Conservation (phyloP, 768 basidiomycete genomes). For the Lentinula sp. region DNA sequence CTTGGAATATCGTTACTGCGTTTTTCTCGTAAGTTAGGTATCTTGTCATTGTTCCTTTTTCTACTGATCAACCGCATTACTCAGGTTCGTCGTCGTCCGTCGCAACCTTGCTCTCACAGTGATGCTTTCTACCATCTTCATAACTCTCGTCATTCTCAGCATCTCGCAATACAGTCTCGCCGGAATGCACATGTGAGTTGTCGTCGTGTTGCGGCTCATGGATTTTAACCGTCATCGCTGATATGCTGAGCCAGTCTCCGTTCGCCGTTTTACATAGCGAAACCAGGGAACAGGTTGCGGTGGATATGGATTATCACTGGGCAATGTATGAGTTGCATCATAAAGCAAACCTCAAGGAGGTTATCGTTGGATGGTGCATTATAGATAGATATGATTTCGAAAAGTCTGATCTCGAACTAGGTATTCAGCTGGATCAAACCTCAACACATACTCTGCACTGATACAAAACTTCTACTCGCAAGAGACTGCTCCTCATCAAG, state of each 20-base stretch:
- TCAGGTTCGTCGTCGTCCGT: neutral
- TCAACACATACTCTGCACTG: slow-evolving; percentile 93
- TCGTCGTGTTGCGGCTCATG: neutral
- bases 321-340: slow-evolving; percentile 88
- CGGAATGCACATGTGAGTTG: slow-evolving; percentile 12
- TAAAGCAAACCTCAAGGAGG: slow-evolving; percentile 78
- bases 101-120: slow-evolving; percentile 1
- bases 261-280: slow-evolving; percentile 94
- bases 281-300: slow-evolving; percentile 87
- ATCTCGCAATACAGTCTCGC: slow-evolving; percentile 14
- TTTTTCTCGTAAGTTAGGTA: slow-evolving; percentile 48
- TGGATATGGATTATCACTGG: slow-evolving; percentile 95
- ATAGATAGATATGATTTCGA: slow-evolving; percentile 1
- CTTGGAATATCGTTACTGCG: slow-evolving; percentile 62
- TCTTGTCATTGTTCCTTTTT: neutral
- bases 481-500: slow-evolving; percentile 84
- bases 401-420: slow-evolving; percentile 27
- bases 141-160: neutral
- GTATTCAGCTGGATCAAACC: slow-evolving; percentile 87
- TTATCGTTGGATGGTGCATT: slow-evolving; percentile 90
- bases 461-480: slow-evolving; percentile 97
- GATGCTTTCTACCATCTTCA: neutral
- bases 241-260: slow-evolving; percentile 17
- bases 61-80: neutral
- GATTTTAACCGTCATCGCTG: neutral